These are phyloP conservation scores for Arthrobotrys conoides DNA, from an alignment of 2,329 filamentous ascomycete species.

Conservation along the genomic window DNA sequence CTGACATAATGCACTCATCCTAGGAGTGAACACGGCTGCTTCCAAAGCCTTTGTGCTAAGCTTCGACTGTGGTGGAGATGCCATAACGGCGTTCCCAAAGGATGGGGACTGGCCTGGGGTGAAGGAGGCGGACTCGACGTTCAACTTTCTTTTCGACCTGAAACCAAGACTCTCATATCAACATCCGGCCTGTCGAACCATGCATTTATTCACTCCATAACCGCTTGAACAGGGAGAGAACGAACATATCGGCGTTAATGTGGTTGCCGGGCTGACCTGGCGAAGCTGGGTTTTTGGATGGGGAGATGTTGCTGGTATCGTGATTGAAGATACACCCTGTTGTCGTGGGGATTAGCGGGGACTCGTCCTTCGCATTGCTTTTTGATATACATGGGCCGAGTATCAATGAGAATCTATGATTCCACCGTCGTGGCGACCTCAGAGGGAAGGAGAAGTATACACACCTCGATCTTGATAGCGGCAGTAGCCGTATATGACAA, in stretches of 20 bases:
- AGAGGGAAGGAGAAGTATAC: neutral
- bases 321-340: conserved; percentile 87
- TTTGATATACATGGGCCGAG: no score
- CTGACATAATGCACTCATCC: conserved; percentile 68
- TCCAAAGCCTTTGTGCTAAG: conserved; percentile 93
- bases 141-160: conserved; percentile 79
- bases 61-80: conserved; percentile 74
- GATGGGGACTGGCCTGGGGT: conserved; percentile 73
- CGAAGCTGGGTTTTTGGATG: conserved; percentile 62
- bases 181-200: conserved; percentile 24
- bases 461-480: conserved; percentile 87
- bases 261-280: conserved; percentile 46
- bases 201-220: neutral
- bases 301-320: conserved; percentile 69
- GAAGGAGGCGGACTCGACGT: conserved; percentile 96
- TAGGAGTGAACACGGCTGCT: conserved; percentile 86
- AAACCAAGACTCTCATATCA: conserved; percentile 40
- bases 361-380: no score
- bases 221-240: conserved; percentile 31
- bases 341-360: conserved; percentile 23
- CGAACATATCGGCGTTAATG: conserved; percentile 58
- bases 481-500: conserved; percentile 93
- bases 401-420: no score
- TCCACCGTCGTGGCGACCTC: no score
- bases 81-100: conserved; percentile 62